phyloP scores from a whole-genome alignment of 441 rosid species.

The Flueggea neowawraea region DNA sequence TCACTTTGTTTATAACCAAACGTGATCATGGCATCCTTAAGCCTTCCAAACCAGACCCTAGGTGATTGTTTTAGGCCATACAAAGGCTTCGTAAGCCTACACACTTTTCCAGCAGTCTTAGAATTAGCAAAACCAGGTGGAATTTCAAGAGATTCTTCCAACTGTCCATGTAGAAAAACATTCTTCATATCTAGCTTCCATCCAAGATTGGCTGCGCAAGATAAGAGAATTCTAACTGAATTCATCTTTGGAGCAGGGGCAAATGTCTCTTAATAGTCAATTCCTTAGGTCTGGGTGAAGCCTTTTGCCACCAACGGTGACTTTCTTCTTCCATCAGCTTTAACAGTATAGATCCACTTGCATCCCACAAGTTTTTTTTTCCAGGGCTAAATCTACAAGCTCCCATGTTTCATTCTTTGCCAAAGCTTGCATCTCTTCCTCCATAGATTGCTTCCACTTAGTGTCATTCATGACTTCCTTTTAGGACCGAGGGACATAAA shows the following conservation, averaged over 20 bases:
- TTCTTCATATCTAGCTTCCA: not conserved
- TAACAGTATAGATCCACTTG: slow-evolving; percentile 1
- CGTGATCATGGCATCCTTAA: too few species aligned
- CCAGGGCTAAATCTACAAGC: too few species aligned
- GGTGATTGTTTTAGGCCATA: not conserved
- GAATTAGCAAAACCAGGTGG: too few species aligned
- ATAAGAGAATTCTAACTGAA: not conserved
- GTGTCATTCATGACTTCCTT: too few species aligned
- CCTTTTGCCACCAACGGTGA: not conserved
- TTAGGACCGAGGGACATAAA: too few species aligned
- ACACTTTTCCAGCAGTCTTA: too few species aligned
- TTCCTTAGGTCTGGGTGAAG: not conserved
- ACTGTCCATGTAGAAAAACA: too few species aligned
- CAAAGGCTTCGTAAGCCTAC: not conserved
- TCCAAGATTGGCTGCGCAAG: not conserved
- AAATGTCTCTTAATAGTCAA: slow-evolving; percentile 4
- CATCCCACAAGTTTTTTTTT: not conserved
- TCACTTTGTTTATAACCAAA: too few species aligned
- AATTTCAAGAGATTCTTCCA: too few species aligned
- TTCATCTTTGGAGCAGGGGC: not conserved
- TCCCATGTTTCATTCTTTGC: slow-evolving; percentile 3
- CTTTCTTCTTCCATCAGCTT: not conserved
- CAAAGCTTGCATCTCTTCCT: slow-evolving; percentile 3
- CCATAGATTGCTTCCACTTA: slow-evolving; percentile 7
- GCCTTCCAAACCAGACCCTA: too few species aligned